Evolutionary conservation across 2,329 filamentous ascomycete species (phyloP), one percentile per base, ranked within the genome.

Genomic region (Ustulina deusta): DNA sequence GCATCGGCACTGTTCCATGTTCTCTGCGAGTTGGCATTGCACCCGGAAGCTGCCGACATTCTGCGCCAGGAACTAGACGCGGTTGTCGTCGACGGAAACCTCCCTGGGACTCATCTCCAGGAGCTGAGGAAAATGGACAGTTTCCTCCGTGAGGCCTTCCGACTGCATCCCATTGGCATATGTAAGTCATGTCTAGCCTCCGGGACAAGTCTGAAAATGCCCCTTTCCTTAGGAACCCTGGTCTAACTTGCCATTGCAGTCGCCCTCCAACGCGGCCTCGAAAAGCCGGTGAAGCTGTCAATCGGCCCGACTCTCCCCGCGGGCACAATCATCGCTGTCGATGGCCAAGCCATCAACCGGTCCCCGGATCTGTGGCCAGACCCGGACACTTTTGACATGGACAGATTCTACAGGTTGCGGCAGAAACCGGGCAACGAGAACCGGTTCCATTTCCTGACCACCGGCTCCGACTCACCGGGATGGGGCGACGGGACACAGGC

Each of bases 401-500:
- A 44, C 20, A 29, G 68, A 5, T 68, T 68, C 40, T 63, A 65
- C 20, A 34, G 54, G 13, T 17, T 65, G 10, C 65, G 68, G 0
- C 48, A 65, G 27, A 51, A 65, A 15, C 22, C 36, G 10, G 68
- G 65, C n/a, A 61, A 65, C 3, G 65, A 68, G 13, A 63, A 51
- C 22, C 51, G 55, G 1, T 65, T 46, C 20, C 58, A 65, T 15
- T 65, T 68, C 22, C 29, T 57, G 0, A 68, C 22, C 6, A 62
- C 55, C 0, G 59, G 65, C 20, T n/a, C 54, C 2, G 68, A 68
- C 32, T 63, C 58, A n/a, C 65, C 65, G 0, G 65, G 65, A 4
- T 70, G 65, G 65, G 68, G 68, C 17, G 65, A 68, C 20, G 68
- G 68, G 2, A 59, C 57, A 10, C 68, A 68, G 17, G 68, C 68